Percentiles rank a stretch among this genome's conserved stretches.
These are phyloP conservation scores for Porphyridium purpureum DNA, from an alignment of 23 red algal genomes.

Conservation along the genomic window DNA sequence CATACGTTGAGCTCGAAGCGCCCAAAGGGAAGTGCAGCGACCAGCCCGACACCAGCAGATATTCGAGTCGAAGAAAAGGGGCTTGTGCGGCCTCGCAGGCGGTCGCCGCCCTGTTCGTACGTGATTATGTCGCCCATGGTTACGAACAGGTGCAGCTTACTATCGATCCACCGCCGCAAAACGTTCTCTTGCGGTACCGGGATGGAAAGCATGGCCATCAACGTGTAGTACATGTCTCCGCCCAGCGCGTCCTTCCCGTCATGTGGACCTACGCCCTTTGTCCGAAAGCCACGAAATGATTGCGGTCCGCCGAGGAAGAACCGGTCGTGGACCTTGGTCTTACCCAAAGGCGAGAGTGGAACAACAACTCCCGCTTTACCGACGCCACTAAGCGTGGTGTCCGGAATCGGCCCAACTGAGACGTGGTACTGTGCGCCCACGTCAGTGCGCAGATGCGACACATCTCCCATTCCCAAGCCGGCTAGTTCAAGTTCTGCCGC, in stretches of 20 bases:
- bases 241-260: slow-evolving; percentile 66
- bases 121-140: slow-evolving; percentile 44
- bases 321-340: slow-evolving; percentile 36
- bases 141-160: slow-evolving; percentile 37
- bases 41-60: slow-evolving; percentile 49
- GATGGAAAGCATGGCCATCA: slow-evolving; percentile 26
- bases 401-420: slow-evolving; percentile 21
- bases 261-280: slow-evolving; percentile 46
- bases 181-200: slow-evolving; percentile 18
- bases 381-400: slow-evolving; percentile 7
- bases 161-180: slow-evolving; percentile 28
- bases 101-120: neutral
- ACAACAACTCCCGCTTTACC: slow-evolving; percentile 4
- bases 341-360: neutral
- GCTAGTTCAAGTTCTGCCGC: neutral
- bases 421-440: slow-evolving; percentile 19
- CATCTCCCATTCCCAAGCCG: slow-evolving; percentile 23
- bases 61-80: slow-evolving; percentile 14
- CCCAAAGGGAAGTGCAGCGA: slow-evolving; percentile 32
- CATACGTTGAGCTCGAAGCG: slow-evolving; percentile 60
- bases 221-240: slow-evolving; percentile 62
- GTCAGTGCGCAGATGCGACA: slow-evolving; percentile 13
- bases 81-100: slow-evolving; percentile 6
- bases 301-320: slow-evolving; percentile 73
- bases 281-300: slow-evolving; percentile 59